phyloP scores from a whole-genome alignment of 2,329 filamentous ascomycete genomes.

The Neonectria sp. region DNA sequence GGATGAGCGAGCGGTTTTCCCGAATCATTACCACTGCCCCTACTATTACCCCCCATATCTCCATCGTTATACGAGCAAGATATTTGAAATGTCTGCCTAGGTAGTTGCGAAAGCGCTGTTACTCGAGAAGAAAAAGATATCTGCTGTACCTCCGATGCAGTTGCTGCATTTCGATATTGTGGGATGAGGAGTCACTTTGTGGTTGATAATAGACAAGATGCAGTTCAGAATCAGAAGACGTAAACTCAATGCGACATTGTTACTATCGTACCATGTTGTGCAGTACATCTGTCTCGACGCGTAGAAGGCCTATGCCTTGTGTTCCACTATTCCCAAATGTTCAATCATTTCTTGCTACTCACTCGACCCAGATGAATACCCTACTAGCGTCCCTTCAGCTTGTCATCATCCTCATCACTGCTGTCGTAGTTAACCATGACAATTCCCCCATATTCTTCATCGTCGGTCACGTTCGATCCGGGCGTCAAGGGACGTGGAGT shows the following conservation, averaged over 20 bases:
- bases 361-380: not conserved
- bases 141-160: slow-evolving; percentile 15
- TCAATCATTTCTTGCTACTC: not conserved
- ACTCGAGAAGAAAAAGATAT: slow-evolving; percentile 23
- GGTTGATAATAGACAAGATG: not conserved
- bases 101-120: slow-evolving; percentile 30
- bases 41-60: slow-evolving; percentile 16
- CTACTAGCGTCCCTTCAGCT: not conserved
- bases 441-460: slow-evolving; percentile 56
- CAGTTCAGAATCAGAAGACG: not conserved
- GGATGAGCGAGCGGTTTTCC: slow-evolving; percentile 13
- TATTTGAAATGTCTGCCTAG: slow-evolving; percentile 31
- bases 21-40: slow-evolving; percentile 10
- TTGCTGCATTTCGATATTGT: not conserved
- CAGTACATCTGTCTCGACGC: not conserved
- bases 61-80: slow-evolving; percentile 14
- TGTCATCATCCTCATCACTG: slow-evolving; percentile 41
- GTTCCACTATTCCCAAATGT: not conserved
- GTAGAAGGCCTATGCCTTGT: not conserved
- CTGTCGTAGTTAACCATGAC: slow-evolving; percentile 56
- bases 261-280: not conserved
- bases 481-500: slow-evolving; percentile 45
- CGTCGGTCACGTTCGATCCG: slow-evolving; percentile 48
- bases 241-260: not conserved
- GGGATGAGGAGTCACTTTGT: not conserved